Evolutionary conservation across 75 land plant species (phyloP), one percentile per base, ranked within the genome.

Genomic region (Adiantum capillusveneris): DNA sequence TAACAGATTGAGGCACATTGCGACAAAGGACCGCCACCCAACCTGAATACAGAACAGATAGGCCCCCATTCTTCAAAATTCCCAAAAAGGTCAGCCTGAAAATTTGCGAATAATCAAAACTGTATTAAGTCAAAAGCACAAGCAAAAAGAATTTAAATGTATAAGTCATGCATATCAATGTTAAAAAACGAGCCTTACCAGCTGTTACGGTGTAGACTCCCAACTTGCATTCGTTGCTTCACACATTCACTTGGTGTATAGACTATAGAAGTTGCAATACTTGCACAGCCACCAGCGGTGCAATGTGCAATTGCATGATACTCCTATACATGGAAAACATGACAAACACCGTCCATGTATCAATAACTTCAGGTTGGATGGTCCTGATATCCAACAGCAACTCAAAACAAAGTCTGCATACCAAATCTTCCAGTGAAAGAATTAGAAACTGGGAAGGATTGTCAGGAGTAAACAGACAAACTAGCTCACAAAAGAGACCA

Each of bases 151-250:
- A 39, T 39, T 7, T 39, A 39, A 62, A n/a, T n/a, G n/a, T n/a
- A n/a, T n/a, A n/a, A n/a, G n/a, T n/a, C n/a, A n/a, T n/a, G n/a
- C n/a, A n/a, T n/a, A n/a, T n/a, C n/a, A n/a, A n/a, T n/a, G n/a
- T n/a, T n/a, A n/a, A n/a, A n/a, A n/a, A n/a, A n/a, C n/a, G n/a
- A n/a, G n/a, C n/a, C 28, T 60, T 87, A 94, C 98, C 95, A 94
- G 68, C 98, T 83, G 58, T 79, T 86, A 24, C 67, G 75, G 52
- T 94, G 89, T 31, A 68, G 80, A 9, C 73, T 58, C 50, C 96
- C 78, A 73, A 94, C 81, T 94, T 94, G 98, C 98, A 94, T 89
- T 75, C 86, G 96, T 73, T 94, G 98, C 74, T 94, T 94, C 53
- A 94, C 80, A 14, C 90, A 81, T 59, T 94, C 98, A 72, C 90